Evolutionary conservation across 2,329 filamentous ascomycete species (phyloP), one percentile per base, ranked within the genome.

Genomic region (Aspergillus oerlinghausenensis): DNA sequence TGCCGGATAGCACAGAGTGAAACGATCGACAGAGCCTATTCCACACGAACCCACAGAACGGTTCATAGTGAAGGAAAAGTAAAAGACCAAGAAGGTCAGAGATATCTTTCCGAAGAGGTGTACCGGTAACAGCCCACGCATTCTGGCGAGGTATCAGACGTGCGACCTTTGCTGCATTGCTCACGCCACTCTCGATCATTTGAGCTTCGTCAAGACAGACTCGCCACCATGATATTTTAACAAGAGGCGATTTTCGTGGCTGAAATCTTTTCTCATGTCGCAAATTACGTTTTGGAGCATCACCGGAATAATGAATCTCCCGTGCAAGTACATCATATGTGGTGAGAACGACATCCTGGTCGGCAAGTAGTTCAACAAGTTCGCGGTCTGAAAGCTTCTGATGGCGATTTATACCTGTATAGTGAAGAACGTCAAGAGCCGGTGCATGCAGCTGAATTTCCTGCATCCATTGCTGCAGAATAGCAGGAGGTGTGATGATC

Each of bases 41-140:
- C 90, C 92, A 97, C 1, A 88, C 72, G 10, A 80, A 75, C 5
- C 82, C 84, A 54, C 84, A 88, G 67, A 89, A 93, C 1, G 92
- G 91, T 57, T 91, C 82, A 66, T 88, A 92, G 19, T 83, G 82
- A 8, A 97, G 80, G 64, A 99, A 97, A 0, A 89, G 78, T 0
- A 97, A 73, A 4, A 97, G 78, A 0, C 93, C 93, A 62, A 87
- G 86, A 7, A 97, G 78, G 71, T 97, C 93, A 65, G 82, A 78
- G 32, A 93, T 82, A 60, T 91, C 83, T 62, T 91, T 90, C 62
- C 89, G 88, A 40, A 97, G 82, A 0, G 94, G 94, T 0, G 94
- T 99, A 45, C 91, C 94, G 0, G 91, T 93, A 43, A 99, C 86
- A 14, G 88, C 92, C 94, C 94, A 97, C 2, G 91, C 88, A 73